Evolutionary conservation across 306 rosid genomes (phyloP).

Genomic region (Canavalia ensiformis): DNA sequence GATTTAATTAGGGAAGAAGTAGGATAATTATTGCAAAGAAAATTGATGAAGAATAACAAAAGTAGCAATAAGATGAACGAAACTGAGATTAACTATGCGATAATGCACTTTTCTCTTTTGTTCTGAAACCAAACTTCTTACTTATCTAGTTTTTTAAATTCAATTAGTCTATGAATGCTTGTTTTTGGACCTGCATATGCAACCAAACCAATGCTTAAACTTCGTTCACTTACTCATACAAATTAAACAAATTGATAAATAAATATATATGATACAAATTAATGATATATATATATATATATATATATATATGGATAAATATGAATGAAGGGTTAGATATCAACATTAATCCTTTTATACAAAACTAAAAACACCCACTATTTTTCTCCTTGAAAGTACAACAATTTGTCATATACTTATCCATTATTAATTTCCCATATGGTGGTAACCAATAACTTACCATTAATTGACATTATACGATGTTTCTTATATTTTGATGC

Average conservation of each 20-base stretch:
- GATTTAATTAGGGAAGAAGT: neutral
- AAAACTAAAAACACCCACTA: conserved; percentile 19
- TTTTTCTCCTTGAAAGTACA: conserved; percentile 52
- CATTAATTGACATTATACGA: conserved; percentile 32
- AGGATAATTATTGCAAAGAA: neutral
- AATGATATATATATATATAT: neutral
- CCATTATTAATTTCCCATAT: conserved; percentile 42
- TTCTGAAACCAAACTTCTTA: conserved; percentile 97
- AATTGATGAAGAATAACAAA: conserved; percentile 24
- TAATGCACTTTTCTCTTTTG: conserved; percentile 82
- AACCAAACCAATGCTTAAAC: conserved; percentile 21
- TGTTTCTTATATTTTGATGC: conserved; percentile 28
- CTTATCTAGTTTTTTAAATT: conserved; percentile 80
- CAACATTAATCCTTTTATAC: conserved; percentile 35
- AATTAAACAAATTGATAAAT: neutral
- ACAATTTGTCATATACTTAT: conserved; percentile 28
- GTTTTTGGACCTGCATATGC: conserved; percentile 71
- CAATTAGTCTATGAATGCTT: conserved; percentile 71
- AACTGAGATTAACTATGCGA: neutral
- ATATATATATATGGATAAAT: neutral
- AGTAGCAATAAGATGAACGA: conserved; percentile 20
- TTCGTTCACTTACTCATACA: neutral
- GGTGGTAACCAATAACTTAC: conserved; percentile 44
- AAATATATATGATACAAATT: neutral
- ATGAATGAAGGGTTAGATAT: conserved; percentile 38